Evolutionary conservation across 768 basidiomycete genomes (phyloP).

Genomic region (Suillus cothurnatus): DNA sequence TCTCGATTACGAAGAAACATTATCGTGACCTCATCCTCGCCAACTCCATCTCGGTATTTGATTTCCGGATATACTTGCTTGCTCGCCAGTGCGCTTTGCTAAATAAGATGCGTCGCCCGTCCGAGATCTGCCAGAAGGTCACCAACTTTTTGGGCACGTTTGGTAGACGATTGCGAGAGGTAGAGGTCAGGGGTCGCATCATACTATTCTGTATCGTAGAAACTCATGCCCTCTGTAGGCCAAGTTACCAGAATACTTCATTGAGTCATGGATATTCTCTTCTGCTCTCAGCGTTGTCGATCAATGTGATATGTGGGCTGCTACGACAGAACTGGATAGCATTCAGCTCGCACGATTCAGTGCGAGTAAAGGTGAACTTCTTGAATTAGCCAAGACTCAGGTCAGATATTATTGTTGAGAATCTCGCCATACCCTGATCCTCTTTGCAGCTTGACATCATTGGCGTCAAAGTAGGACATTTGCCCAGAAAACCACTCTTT

Average conservation of each 20-base stretch:
- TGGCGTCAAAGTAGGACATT: slow-evolving; percentile 70
- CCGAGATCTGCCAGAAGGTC: slow-evolving; percentile 72
- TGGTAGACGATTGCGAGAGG: slow-evolving; percentile 71
- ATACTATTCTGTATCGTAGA: slow-evolving; percentile 8
- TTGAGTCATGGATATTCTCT: slow-evolving; percentile 94
- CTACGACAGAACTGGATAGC: slow-evolving; percentile 46
- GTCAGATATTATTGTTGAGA: slow-evolving; percentile 41
- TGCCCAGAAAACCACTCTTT: slow-evolving; percentile 78
- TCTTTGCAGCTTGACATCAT: slow-evolving; percentile 75
- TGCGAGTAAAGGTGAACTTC: slow-evolving; percentile 85
- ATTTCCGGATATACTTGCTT: slow-evolving; percentile 89
- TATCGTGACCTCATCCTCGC: slow-evolving; percentile 89
- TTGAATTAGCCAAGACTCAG: slow-evolving; percentile 88
- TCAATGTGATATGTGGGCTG: slow-evolving; percentile 74
- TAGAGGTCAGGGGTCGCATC: slow-evolving; percentile 54
- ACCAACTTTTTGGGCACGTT: slow-evolving; percentile 77
- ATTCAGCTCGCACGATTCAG: slow-evolving; percentile 52
- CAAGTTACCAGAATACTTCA: slow-evolving; percentile 66
- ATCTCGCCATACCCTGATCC: slow-evolving; percentile 5
- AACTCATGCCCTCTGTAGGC: slow-evolving; percentile 37
- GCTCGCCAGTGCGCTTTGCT: slow-evolving; percentile 82
- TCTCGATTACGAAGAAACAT: slow-evolving; percentile 79
- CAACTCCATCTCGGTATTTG: slow-evolving; percentile 91
- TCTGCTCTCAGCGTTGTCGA: slow-evolving; percentile 84
- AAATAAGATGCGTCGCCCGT: slow-evolving; percentile 64